These are phyloP conservation scores for Sordariomycetes sp. DNA, from an alignment of 2,329 filamentous ascomycete genomes.

Conservation along the genomic window DNA sequence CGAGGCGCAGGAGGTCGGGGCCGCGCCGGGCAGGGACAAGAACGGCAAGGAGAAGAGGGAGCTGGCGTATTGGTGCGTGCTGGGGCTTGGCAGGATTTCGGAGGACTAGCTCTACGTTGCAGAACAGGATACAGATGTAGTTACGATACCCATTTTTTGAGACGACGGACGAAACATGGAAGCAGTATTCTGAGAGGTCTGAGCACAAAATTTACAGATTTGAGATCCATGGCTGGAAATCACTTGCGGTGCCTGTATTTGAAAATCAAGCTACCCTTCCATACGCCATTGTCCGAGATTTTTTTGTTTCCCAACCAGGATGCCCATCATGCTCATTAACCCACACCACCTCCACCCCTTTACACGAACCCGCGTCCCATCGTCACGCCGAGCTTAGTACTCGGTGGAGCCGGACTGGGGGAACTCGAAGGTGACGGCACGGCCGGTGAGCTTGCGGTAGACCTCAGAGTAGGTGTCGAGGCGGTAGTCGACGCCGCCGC, in stretches of 20 bases:
- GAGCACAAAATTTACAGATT: neutral
- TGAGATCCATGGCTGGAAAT: constrained; percentile 12
- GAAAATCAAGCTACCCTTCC: constrained; percentile 8
- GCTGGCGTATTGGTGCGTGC: constrained; percentile 89
- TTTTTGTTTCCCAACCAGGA: constrained; percentile 23
- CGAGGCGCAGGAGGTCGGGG: constrained; percentile 54
- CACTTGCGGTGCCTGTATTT: constrained; percentile 9
- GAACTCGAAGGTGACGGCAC: constrained; percentile 97
- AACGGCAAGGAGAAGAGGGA: constrained; percentile 70
- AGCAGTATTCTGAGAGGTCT: neutral
- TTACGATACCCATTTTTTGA: constrained; percentile 28
- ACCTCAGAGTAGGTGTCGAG: constrained; percentile 99
- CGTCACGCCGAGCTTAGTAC: constrained; percentile 51
- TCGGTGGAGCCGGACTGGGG: constrained; percentile 74
- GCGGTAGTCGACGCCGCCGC: constrained; percentile 97
- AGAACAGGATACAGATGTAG: neutral
- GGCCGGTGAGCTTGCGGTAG: constrained; percentile 95
- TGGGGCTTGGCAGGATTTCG: constrained; percentile 75
- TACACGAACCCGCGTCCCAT: neutral
- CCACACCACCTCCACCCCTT: neutral
- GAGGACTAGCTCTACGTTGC: constrained; percentile 21
- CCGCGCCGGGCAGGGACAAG: constrained; percentile 39
- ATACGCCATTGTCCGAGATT: neutral
- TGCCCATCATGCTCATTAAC: constrained; percentile 1
- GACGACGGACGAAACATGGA: constrained; percentile 1